Conservation (phyloP, 345 rosid genomes). For the Ceriops zippeliana region DNA sequence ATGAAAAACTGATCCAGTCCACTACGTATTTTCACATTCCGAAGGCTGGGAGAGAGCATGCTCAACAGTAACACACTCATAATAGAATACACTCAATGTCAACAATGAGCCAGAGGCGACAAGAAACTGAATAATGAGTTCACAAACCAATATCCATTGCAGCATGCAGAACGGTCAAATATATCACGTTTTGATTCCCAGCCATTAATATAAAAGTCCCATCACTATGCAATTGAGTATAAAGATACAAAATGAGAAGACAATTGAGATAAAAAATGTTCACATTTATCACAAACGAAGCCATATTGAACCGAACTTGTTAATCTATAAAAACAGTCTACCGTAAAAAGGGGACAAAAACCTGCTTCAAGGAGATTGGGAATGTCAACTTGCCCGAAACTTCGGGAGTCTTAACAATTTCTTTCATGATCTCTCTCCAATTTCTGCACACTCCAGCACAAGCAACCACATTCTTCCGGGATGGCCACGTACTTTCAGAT, state of each 20-base stretch:
- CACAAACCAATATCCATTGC: too few species aligned
- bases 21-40: too few species aligned
- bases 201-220: neutral
- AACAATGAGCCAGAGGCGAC: too few species aligned
- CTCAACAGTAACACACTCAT: too few species aligned
- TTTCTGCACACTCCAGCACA: slow-evolving; percentile 92
- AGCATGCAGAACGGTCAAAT: too few species aligned
- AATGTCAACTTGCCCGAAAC: slow-evolving; percentile 68
- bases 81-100: too few species aligned
- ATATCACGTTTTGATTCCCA: neutral
- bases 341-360: slow-evolving; percentile 15
- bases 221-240: neutral
- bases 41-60: too few species aligned
- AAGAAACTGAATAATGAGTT: too few species aligned
- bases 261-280: neutral
- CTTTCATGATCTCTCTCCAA: slow-evolving; percentile 89
- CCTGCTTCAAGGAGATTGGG: slow-evolving; percentile 93
- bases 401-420: slow-evolving; percentile 72
- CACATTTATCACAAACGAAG: neutral
- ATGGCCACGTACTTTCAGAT: slow-evolving; percentile 73
- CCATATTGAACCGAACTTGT: neutral
- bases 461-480: slow-evolving; percentile 69
- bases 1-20: too few species aligned
- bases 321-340: neutral
- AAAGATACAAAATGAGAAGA: neutral